phyloP scores from a whole-genome alignment of 179 eudicot species.

The Silene noctiflora region DNA sequence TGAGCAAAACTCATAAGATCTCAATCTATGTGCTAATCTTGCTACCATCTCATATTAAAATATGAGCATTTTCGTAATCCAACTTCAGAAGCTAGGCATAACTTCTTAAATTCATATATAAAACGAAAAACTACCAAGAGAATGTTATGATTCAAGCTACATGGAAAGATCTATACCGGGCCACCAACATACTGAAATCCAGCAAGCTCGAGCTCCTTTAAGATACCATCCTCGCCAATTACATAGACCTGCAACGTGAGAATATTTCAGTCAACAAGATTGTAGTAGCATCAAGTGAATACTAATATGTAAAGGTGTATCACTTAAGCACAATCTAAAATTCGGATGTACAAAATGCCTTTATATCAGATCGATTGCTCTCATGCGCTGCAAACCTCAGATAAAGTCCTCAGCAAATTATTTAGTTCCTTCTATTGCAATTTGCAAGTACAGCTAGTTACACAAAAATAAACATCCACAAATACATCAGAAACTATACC shows the following conservation, averaged over 20 bases:
- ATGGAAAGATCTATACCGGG: slow-evolving; percentile 49
- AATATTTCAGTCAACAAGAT: background rate
- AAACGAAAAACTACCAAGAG: background rate
- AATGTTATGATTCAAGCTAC: slow-evolving; percentile 6
- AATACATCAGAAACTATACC: slow-evolving; percentile 34
- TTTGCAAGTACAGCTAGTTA: no score
- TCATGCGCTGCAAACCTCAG: background rate
- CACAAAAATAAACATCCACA: no score
- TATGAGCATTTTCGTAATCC: background rate
- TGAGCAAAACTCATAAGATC: background rate
- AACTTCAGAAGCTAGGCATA: background rate
- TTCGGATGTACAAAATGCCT: background rate
- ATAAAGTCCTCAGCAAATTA: background rate
- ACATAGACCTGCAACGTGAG: slow-evolving; percentile 64
- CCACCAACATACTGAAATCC: slow-evolving; percentile 89
- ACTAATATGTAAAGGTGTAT: background rate
- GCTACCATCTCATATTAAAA: slow-evolving; percentile 3
- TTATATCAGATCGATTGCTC: background rate
- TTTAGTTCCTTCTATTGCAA: no score
- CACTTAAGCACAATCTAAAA: background rate
- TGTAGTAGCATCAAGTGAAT: slow-evolving; percentile 10
- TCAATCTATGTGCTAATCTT: slow-evolving; percentile 3
- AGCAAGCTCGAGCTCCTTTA: slow-evolving; percentile 93
- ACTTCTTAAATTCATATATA: slow-evolving; percentile 1
- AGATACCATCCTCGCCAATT: slow-evolving; percentile 96